A percentile compares a stretch with the other conserved stretches of the same genome.
phyloP scores from a whole-genome alignment of 306 rosid genomes.

The Fragaria iinumae region DNA sequence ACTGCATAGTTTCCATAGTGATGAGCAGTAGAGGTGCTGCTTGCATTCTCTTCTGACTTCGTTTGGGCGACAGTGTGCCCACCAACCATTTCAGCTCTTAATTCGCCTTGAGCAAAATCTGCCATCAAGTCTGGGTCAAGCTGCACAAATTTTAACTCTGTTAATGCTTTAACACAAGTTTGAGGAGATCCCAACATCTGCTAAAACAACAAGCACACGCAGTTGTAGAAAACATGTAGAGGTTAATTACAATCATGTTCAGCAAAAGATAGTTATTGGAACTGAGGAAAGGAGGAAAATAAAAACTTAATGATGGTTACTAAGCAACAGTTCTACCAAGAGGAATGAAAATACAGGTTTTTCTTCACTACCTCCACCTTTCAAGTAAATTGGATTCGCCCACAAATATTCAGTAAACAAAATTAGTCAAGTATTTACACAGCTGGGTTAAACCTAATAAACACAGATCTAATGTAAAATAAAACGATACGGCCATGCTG shows the following conservation, averaged over 20 bases:
- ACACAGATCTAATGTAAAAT: background rate
- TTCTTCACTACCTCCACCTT: background rate
- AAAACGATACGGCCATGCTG: background rate
- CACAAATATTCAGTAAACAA: background rate
- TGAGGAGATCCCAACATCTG: background rate
- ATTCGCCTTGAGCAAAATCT: slow-evolving; percentile 63
- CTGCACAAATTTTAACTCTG: slow-evolving; percentile 44
- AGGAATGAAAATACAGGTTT: background rate
- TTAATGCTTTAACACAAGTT: slow-evolving; percentile 22
- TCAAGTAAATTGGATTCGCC: background rate
- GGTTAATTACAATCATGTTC: background rate
- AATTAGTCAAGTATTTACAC: background rate
- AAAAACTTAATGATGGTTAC: background rate
- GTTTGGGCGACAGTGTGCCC: slow-evolving; percentile 20
- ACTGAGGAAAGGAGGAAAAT: background rate
- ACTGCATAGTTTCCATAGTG: slow-evolving; percentile 60
- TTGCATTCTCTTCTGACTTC: slow-evolving; percentile 34
- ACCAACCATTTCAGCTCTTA: slow-evolving; percentile 41
- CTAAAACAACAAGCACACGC: background rate
- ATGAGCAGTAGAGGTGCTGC: slow-evolving; percentile 30
- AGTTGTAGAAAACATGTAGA: background rate
- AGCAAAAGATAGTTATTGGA: background rate
- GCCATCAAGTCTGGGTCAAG: slow-evolving; percentile 55
- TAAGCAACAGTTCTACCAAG: background rate
- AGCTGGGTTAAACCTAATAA: background rate